These are phyloP conservation scores for Alternaria rosae DNA, from an alignment of 2,329 filamentous ascomycete genomes.

Conservation along the genomic window DNA sequence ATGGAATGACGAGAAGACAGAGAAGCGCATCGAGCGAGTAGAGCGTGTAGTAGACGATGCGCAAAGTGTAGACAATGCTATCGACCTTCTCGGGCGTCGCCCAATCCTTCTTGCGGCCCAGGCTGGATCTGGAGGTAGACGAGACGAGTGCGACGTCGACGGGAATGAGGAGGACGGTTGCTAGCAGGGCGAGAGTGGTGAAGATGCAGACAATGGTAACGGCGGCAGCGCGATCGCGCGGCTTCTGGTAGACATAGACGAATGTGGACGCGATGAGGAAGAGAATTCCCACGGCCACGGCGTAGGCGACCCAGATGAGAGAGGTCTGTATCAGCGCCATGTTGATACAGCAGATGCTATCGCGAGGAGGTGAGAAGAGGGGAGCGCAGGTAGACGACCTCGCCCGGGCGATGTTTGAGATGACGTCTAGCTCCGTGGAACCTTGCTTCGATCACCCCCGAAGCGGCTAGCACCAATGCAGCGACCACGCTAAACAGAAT, in stretches of 20 bases:
- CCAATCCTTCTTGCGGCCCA: conserved; percentile 92
- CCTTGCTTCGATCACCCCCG: neutral
- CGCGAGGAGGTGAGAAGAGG: neutral
- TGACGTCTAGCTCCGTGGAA: neutral
- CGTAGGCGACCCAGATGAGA: conserved; percentile 95
- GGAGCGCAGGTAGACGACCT: neutral
- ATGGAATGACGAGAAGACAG: conserved; percentile 88
- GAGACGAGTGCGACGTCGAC: conserved; percentile 96
- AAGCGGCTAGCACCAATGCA: conserved; percentile 1
- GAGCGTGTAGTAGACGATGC: conserved; percentile 88
- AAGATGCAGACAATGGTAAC: conserved; percentile 87
- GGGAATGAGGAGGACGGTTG: conserved; percentile 89
- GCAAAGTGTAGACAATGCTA: conserved; percentile 79
- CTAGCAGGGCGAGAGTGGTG: conserved; percentile 85
- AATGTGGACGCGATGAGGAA: conserved; percentile 82
- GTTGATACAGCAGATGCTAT: conserved; percentile 3
- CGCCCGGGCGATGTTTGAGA: neutral
- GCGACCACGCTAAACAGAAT: conserved; percentile 12
- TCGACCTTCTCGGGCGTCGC: conserved; percentile 82
- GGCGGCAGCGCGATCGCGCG: conserved; percentile 81
- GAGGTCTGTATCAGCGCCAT: conserved; percentile 82
- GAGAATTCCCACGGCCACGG: conserved; percentile 78
- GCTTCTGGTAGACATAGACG: conserved; percentile 89
- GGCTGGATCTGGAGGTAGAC: conserved; percentile 76
- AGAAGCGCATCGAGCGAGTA: conserved; percentile 92